Conservation (phyloP, 2,329 filamentous ascomycete genomes). For the Verticillium dahliae region DNA sequence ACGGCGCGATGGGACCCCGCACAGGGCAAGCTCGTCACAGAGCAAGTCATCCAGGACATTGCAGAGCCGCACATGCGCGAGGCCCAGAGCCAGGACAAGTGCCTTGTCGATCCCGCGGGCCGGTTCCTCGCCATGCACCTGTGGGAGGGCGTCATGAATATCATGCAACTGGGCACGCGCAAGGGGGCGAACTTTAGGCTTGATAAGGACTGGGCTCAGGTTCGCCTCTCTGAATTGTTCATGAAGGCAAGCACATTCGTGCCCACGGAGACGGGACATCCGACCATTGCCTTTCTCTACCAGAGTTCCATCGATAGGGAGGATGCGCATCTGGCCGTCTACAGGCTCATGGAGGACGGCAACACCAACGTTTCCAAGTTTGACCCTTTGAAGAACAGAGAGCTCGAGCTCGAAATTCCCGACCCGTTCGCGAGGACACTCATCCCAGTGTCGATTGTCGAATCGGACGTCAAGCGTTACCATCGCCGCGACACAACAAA, state of each 20-base stretch:
- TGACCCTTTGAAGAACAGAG: constrained; percentile 46
- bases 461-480: constrained; percentile 53
- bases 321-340: constrained; percentile 51
- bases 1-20: constrained; percentile 74
- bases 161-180: constrained; percentile 42
- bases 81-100: constrained; percentile 75
- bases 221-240: constrained; percentile 52
- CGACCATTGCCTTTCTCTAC: constrained; percentile 52
- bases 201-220: constrained; percentile 41
- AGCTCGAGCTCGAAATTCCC: constrained; percentile 44
- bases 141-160: constrained; percentile 53
- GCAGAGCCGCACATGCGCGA: constrained; percentile 62
- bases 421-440: constrained; percentile 53
- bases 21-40: constrained; percentile 41
- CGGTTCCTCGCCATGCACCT: constrained; percentile 51
- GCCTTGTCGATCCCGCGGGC: constrained; percentile 75
- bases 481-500: constrained; percentile 48
- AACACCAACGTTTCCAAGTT: constrained; percentile 48
- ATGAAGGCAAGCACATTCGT: constrained; percentile 52
- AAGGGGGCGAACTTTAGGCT: constrained; percentile 38
- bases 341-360: constrained; percentile 55
- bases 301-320: constrained; percentile 44
- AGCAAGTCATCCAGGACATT: constrained; percentile 44
- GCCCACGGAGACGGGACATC: constrained; percentile 51
- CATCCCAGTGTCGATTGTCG: constrained; percentile 52